Percentiles rank a stretch among this genome's conserved stretches.
Evolutionary conservation across 176 grass and related monocot genomes (phyloP).

Genomic region (Ampelocalamus luodianensis): DNA sequence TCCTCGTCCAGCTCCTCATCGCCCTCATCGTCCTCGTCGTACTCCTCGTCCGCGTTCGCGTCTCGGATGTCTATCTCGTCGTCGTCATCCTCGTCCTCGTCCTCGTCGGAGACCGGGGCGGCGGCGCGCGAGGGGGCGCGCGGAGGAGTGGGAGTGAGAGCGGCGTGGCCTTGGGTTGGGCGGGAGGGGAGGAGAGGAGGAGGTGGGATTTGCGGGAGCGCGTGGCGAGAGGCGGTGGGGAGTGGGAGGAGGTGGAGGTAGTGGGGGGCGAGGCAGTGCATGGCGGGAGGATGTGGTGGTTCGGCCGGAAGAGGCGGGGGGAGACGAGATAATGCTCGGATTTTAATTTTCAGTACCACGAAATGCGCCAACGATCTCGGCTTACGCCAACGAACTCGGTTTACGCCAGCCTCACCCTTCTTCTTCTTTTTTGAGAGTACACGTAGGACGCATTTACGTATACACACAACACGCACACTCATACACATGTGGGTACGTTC

Average conservation of each 20-base stretch:
- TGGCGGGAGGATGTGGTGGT: conserved; percentile 43
- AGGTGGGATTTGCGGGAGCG: conserved; percentile 19
- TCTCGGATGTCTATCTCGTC: conserved; percentile 48
- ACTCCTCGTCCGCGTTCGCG: conserved; percentile 46
- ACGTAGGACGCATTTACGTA: too few relatives aligned
- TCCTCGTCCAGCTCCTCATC: conserved; percentile 53
- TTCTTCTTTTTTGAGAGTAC: too few relatives aligned
- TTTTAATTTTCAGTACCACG: conserved; percentile 18
- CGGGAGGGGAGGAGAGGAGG: not conserved
- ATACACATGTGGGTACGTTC: too few relatives aligned
- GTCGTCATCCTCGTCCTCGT: conserved; percentile 62
- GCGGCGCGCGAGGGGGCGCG: conserved; percentile 49
- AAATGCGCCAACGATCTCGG: not conserved
- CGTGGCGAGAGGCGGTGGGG: conserved; percentile 42
- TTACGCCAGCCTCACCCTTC: too few relatives aligned
- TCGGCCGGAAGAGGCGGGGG: conserved; percentile 34
- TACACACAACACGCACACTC: too few relatives aligned
- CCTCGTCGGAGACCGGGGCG: conserved; percentile 54
- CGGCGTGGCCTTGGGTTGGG: not conserved
- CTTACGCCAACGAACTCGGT: not conserved
- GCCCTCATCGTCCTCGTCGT: conserved; percentile 49
- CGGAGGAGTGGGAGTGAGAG: conserved; percentile 23
- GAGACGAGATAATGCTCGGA: conserved; percentile 53
- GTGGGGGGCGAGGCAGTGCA: conserved; percentile 52
- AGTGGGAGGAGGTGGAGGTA: conserved; percentile 53